Evolutionary conservation across 2,329 filamentous ascomycete genomes (phyloP), one percentile per base, ranked within the genome.

Genomic region (Bipolaris zeicola): DNA sequence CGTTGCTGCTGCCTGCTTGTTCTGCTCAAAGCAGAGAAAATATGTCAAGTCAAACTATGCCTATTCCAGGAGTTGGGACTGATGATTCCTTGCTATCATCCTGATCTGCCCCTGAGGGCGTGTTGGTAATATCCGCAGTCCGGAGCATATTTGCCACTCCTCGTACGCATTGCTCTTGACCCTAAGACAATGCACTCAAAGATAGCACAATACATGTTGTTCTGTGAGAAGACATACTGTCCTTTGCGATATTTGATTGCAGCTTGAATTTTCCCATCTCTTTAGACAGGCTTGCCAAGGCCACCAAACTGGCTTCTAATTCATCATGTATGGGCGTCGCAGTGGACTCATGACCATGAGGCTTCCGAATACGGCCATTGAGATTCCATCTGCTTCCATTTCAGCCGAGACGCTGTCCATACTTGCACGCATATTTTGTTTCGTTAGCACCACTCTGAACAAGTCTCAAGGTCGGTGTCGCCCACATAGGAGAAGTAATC

Each of bases 81-180:
- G 14, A 16, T 22, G 8, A 18, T 28, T 38, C 34, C 18, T 28
- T 48, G 34, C n/a, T 20, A 10, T 20, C n/a, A n/a, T 22, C 45
- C 28, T 38, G 34, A 18, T 26, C n/a, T 38, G 34, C 45, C 45
- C 45, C 22, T 38, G 45, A 38, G 18, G 22, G 24, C 34, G 18
- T 38, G 34, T 8, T 8, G 22, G 14, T 26, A 16, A 28, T 48
- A 33, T 22, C 34, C 34, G n/a, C 22, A 48, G 34, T 26, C 34
- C 22, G 22, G 34, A 13, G 14, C 45, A 26, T n/a, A 38, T 48
- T 48, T 48, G 45, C 45, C 45, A 48, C 45, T 28, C 20, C 31
- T 11, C 37, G 10, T 31, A 11, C 28, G 4, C 28, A 31, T 5
- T 31, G 28, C 11, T 13, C 3, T 31, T 13, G 28, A 31, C 28